Evolutionary conservation across 2,329 filamentous ascomycete genomes (phyloP).

Genomic region (Penicillium griseofulvum): DNA sequence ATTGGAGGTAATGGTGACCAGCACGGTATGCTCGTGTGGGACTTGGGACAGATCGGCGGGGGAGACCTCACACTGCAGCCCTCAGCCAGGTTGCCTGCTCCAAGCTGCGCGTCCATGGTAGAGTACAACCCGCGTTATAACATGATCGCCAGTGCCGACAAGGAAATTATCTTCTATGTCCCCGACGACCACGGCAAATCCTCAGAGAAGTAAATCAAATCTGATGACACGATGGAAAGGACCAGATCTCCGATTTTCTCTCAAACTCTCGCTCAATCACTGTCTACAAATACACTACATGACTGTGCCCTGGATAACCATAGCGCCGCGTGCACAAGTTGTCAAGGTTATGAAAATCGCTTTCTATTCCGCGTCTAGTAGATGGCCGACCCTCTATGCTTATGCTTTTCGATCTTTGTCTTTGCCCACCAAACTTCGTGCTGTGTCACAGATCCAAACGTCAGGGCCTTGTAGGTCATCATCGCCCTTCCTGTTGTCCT

Average conservation of each 20-base stretch:
- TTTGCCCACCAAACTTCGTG: constrained; percentile 66
- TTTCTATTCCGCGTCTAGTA: neutral
- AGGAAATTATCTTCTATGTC: constrained; percentile 76
- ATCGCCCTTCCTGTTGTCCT: constrained; percentile 48
- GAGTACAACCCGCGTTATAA: constrained; percentile 91
- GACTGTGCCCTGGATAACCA: neutral
- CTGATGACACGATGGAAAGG: neutral
- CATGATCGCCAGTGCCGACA: constrained; percentile 84
- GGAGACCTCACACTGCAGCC: constrained; percentile 54
- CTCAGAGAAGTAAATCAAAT: constrained; percentile 31
- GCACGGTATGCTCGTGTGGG: constrained; percentile 80
- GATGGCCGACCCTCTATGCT: neutral
- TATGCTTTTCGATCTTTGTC: constrained; percentile 50
- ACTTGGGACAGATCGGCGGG: constrained; percentile 61
- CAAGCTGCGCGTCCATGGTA: constrained; percentile 67
- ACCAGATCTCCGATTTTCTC: neutral
- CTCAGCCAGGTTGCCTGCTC: constrained; percentile 38
- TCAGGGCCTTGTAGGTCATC: constrained; percentile 57
- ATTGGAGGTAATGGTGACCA: constrained; percentile 70
- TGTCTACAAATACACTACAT: neutral
- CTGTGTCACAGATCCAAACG: constrained; percentile 64
- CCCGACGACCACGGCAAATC: constrained; percentile 57
- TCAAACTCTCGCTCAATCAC: neutral
- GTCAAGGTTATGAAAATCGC: neutral
- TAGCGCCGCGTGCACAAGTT: neutral